Conservation (phyloP, 192 early-diverging fungal species). For the Coemansia sp. region DNA sequence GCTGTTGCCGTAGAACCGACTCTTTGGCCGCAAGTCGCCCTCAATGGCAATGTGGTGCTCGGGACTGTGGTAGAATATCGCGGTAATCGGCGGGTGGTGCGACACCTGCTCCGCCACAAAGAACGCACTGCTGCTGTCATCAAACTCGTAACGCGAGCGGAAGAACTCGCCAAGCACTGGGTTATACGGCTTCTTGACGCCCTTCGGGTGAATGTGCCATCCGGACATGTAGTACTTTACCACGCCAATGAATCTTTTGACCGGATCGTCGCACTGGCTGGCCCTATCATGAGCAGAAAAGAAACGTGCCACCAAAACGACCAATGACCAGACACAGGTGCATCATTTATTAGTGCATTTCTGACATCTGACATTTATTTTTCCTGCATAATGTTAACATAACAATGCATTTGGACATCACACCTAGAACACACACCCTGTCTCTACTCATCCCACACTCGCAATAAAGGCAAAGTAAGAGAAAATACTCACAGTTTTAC, state of each 20-base stretch:
- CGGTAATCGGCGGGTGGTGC: constrained; percentile 92
- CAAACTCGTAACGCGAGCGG: constrained; percentile 76
- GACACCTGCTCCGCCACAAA: constrained; percentile 92
- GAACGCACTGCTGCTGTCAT: constrained; percentile 74
- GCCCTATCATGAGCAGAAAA: constrained; percentile 57
- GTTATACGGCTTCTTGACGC: constrained; percentile 95
- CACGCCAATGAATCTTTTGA: constrained; percentile 78
- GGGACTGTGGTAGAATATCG: constrained; percentile 81
- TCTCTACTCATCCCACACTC: background rate
- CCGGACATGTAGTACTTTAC: constrained; percentile 86
- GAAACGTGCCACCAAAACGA: background rate
- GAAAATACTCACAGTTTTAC: background rate
- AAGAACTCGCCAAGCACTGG: constrained; percentile 93
- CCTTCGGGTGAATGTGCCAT: constrained; percentile 92
- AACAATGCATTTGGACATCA: background rate
- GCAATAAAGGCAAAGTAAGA: background rate
- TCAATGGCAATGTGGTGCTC: constrained; percentile 74
- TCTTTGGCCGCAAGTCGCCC: constrained; percentile 85
- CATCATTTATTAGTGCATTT: too few species aligned
- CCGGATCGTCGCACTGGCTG: constrained; percentile 64
- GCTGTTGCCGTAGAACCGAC: constrained; percentile 87
- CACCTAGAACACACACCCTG: constrained; percentile 2
- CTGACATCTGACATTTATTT: too few species aligned
- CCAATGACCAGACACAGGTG: too few species aligned
- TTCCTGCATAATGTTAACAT: background rate